These are phyloP conservation scores for Pseudevernia furfuracea DNA, from an alignment of 495 filamentous ascomycete genomes.

Conservation along the genomic window DNA sequence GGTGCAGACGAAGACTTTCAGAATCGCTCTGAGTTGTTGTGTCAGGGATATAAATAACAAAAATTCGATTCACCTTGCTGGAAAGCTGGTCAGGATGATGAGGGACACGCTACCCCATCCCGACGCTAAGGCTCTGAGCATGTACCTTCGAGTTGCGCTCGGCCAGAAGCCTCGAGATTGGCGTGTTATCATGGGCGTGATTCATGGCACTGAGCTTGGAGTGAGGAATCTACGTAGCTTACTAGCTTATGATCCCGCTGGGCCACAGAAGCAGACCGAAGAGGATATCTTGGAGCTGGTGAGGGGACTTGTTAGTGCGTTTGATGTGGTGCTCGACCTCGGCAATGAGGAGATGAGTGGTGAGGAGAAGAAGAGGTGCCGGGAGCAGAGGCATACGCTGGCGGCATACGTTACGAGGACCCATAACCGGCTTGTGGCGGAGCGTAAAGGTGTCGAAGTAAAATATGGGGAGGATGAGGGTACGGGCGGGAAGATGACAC, in stretches of 20 bases:
- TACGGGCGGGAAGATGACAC: not conserved
- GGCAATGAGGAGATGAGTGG: conserved; percentile 17
- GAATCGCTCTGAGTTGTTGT: conserved; percentile 62
- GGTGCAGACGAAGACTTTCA: conserved; percentile 49
- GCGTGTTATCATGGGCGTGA: conserved; percentile 16
- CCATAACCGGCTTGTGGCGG: not conserved
- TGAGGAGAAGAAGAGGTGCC: conserved; percentile 16
- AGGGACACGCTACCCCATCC: conserved; percentile 31
- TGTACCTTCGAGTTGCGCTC: conserved; percentile 35
- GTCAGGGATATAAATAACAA: conserved; percentile 61
- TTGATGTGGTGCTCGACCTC: conserved; percentile 17
- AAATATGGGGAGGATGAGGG: not conserved
- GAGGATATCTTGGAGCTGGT: conserved; percentile 16
- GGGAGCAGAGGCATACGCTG: conserved; percentile 11
- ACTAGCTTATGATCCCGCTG: conserved; percentile 26
- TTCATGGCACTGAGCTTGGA: conserved; percentile 9
- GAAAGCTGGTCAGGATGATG: conserved; percentile 53
- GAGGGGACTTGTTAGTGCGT: conserved; percentile 15
- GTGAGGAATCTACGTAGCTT: conserved; percentile 16
- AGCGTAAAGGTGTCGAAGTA: not conserved
- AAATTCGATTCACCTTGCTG: conserved; percentile 50
- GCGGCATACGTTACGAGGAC: conserved; percentile 15
- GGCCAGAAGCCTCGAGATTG: conserved; percentile 17
- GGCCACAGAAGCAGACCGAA: conserved; percentile 1
- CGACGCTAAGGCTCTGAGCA: conserved; percentile 34